phyloP scores from a whole-genome alignment of 768 basidiomycete species.

The Tricholoma terreum region DNA sequence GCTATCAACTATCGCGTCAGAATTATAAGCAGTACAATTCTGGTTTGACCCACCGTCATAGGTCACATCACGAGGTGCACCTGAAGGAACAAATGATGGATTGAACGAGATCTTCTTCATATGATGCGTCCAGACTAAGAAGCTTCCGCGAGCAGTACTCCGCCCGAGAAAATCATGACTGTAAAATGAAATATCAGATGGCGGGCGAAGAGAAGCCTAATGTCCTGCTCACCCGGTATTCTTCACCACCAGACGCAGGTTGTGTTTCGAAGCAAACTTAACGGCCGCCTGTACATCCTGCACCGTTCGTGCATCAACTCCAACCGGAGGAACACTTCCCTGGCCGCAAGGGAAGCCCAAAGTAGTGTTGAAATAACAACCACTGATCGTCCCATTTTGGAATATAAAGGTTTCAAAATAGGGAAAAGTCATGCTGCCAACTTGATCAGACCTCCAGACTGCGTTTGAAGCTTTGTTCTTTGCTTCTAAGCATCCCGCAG shows the following conservation, averaged over 20 bases:
- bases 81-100: slow-evolving; percentile 26
- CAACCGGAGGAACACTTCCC: slow-evolving; percentile 38
- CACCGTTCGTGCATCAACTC: slow-evolving; percentile 35
- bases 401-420: no score
- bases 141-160: slow-evolving; percentile 35
- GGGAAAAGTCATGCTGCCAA: no score
- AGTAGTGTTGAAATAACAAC: slow-evolving; percentile 46
- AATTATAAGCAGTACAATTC: not conserved
- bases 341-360: slow-evolving; percentile 38
- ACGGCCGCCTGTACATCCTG: slow-evolving; percentile 39
- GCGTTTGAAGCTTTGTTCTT: no score
- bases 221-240: slow-evolving; percentile 24
- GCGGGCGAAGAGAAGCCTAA: not conserved
- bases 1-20: slow-evolving; percentile 17
- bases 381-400: slow-evolving; percentile 49
- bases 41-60: slow-evolving; percentile 19
- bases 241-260: slow-evolving; percentile 35
- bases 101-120: slow-evolving; percentile 30
- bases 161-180: slow-evolving; percentile 44
- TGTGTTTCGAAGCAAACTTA: slow-evolving; percentile 32
- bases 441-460: no score
- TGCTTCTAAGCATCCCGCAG: no score
- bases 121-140: slow-evolving; percentile 39
- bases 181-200: slow-evolving; percentile 9
- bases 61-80: slow-evolving; percentile 22